Conservation (phyloP, 208 protist genomes). For the Crithidia brevicula region DNA sequence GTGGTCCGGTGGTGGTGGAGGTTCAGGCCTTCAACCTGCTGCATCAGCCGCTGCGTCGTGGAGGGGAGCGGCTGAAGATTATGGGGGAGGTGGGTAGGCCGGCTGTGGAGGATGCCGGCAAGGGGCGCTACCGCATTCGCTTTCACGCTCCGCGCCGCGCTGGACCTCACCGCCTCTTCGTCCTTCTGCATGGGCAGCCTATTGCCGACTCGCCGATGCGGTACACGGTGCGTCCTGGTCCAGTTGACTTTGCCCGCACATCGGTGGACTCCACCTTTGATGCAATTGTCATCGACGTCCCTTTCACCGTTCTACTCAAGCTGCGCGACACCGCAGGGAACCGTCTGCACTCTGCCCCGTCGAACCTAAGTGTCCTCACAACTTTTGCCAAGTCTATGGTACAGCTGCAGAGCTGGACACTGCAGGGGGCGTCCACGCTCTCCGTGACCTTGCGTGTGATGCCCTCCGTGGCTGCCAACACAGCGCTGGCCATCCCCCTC, state of each 20-base stretch:
- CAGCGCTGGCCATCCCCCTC: constrained; percentile 19
- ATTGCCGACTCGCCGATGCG: constrained; percentile 68
- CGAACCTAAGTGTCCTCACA: constrained; percentile 10
- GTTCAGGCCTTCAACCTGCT: constrained; percentile 47
- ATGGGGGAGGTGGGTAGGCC: constrained; percentile 40
- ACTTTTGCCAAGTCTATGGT: constrained; percentile 20
- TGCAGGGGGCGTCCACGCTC: constrained; percentile 9
- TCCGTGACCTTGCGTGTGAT: constrained; percentile 32
- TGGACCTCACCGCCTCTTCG: constrained; percentile 55
- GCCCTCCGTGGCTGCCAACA: constrained; percentile 17
- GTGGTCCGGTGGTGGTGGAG: constrained; percentile 17
- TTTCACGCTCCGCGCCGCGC: constrained; percentile 51
- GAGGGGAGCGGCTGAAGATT: constrained; percentile 45
- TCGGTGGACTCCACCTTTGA: constrained; percentile 45
- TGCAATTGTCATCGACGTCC: constrained; percentile 51
- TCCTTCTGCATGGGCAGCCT: constrained; percentile 66
- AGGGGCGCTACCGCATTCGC: constrained; percentile 42
- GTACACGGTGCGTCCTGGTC: constrained; percentile 46
- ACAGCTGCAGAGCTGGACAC: constrained; percentile 17
- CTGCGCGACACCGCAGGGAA: constrained; percentile 58
- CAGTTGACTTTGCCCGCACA: constrained; percentile 40
- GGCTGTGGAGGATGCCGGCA: constrained; percentile 23
- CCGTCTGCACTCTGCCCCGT: constrained; percentile 24
- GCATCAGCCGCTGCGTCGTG: constrained; percentile 31
- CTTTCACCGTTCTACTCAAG: constrained; percentile 55